These are phyloP conservation scores for Priceomyces castillae DNA, from an alignment of 805 yeast species.

Conservation along the genomic window DNA sequence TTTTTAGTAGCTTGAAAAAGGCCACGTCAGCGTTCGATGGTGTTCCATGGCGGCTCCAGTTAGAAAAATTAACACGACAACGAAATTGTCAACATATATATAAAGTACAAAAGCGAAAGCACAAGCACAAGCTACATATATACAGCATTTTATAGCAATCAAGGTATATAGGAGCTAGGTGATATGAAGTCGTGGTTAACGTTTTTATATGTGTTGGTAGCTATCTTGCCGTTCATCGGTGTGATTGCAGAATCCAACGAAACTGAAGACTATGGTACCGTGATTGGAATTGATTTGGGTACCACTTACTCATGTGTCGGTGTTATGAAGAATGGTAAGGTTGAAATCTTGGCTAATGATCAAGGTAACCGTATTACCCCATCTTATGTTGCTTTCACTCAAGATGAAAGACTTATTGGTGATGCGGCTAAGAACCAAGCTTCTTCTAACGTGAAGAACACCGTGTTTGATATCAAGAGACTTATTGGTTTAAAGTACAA, in stretches of 20 bases:
- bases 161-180: slow-evolving; percentile 2
- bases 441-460: slow-evolving; percentile 83
- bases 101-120: not conserved
- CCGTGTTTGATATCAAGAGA: slow-evolving; percentile 86
- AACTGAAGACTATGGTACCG: slow-evolving; percentile 42
- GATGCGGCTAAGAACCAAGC: slow-evolving; percentile 96
- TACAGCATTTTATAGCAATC: not conserved
- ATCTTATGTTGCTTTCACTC: slow-evolving; percentile 88
- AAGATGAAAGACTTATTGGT: slow-evolving; percentile 83
- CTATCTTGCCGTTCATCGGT: slow-evolving; percentile 37
- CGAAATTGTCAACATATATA: not conserved
- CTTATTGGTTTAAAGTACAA: slow-evolving; percentile 80
- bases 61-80: slow-evolving; percentile 5
- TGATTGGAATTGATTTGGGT: slow-evolving; percentile 80
- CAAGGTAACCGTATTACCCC: slow-evolving; percentile 97
- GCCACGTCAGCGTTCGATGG: slow-evolving; percentile 8
- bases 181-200: slow-evolving; percentile 25
- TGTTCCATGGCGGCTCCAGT: slow-evolving; percentile 4
- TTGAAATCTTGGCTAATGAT: slow-evolving; percentile 90
- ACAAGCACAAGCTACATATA: not conserved
- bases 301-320: slow-evolving; percentile 96
- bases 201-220: slow-evolving; percentile 31
- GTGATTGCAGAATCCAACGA: slow-evolving; percentile 18
- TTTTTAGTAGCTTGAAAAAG: not conserved
- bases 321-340: slow-evolving; percentile 82